Percentiles rank a stretch among this genome's conserved stretches.
These are phyloP conservation scores for Penicillium desertorum DNA, from an alignment of 495 filamentous ascomycete species.

Conservation along the genomic window DNA sequence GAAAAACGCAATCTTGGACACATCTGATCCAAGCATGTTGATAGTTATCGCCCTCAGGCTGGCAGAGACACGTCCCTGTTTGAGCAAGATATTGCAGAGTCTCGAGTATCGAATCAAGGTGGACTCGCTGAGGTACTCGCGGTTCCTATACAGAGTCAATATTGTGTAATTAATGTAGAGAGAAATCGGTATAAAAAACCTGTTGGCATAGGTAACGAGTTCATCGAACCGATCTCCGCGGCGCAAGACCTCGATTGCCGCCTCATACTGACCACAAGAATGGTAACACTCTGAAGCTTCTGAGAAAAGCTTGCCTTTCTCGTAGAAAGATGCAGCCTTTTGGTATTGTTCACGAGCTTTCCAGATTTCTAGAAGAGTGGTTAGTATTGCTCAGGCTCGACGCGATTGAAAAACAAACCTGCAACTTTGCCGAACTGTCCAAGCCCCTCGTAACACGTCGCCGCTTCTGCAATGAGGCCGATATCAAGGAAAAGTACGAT, in stretches of 20 bases:
- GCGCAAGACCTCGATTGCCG: slow-evolving; percentile 40
- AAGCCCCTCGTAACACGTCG: slow-evolving; percentile 16
- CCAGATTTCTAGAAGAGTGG: slow-evolving; percentile 11
- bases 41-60: slow-evolving; percentile 22
- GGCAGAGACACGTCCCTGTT: slow-evolving; percentile 27
- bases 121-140: not conserved
- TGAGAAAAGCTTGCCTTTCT: slow-evolving; percentile 5
- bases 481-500: slow-evolving; percentile 16
- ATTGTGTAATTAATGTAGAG: not conserved
- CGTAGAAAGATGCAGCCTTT: slow-evolving; percentile 24
- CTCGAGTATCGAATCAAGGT: slow-evolving; percentile 17
- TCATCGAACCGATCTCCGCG: slow-evolving; percentile 22
- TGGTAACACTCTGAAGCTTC: slow-evolving; percentile 24
- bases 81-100: slow-evolving; percentile 32
- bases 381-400: not conserved
- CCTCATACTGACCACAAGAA: slow-evolving; percentile 11
- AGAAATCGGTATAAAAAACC: not conserved
- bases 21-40: slow-evolving; percentile 22
- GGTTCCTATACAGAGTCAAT: slow-evolving; percentile 7
- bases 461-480: slow-evolving; percentile 6
- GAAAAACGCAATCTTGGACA: slow-evolving; percentile 27
- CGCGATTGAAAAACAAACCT: slow-evolving; percentile 6
- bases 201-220: slow-evolving; percentile 26
- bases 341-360: slow-evolving; percentile 8
- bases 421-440: slow-evolving; percentile 17